phyloP scores from a whole-genome alignment of 441 rosid genomes.

The Gossypium trilobum region DNA sequence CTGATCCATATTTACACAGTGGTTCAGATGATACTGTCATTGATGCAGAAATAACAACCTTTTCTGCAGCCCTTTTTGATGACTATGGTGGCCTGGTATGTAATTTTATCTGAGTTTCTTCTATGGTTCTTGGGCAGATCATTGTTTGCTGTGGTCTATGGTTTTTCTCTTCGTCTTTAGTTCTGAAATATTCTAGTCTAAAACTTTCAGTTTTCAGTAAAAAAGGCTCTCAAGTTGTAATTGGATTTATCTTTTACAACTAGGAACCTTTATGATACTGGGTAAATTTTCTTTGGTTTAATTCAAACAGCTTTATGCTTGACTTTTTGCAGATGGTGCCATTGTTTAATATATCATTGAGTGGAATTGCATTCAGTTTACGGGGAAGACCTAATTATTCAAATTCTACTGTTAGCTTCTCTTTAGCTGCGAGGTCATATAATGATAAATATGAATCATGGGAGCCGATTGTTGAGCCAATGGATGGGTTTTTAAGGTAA shows the following conservation, averaged over 20 bases:
- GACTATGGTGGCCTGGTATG: conserved; percentile 97
- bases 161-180: not conserved
- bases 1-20: conserved; percentile 47
- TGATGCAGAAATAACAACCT: conserved; percentile 65
- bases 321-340: conserved; percentile 84
- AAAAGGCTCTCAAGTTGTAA: not conserved
- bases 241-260: not conserved
- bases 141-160: not conserved
- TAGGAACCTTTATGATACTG: not conserved
- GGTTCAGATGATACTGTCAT: conserved; percentile 67
- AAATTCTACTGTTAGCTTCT: conserved; percentile 70
- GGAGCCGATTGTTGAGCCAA: conserved; percentile 95
- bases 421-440: conserved; percentile 80
- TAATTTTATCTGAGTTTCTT: conserved; percentile 3
- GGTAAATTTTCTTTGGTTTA: conserved; percentile 11
- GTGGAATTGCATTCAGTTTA: conserved; percentile 64
- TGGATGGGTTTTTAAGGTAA: conserved; percentile 76
- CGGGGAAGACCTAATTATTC: conserved; percentile 60
- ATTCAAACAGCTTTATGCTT: conserved; percentile 12
- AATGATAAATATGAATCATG: conserved; percentile 89
- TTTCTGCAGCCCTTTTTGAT: conserved; percentile 87
- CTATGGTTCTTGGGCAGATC: not conserved
- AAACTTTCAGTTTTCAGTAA: not conserved
- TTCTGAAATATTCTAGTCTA: not conserved
- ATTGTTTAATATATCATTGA: conserved; percentile 67